phyloP scores from a whole-genome alignment of 208 protist genomes.

The Leishmania martiniquensis region DNA sequence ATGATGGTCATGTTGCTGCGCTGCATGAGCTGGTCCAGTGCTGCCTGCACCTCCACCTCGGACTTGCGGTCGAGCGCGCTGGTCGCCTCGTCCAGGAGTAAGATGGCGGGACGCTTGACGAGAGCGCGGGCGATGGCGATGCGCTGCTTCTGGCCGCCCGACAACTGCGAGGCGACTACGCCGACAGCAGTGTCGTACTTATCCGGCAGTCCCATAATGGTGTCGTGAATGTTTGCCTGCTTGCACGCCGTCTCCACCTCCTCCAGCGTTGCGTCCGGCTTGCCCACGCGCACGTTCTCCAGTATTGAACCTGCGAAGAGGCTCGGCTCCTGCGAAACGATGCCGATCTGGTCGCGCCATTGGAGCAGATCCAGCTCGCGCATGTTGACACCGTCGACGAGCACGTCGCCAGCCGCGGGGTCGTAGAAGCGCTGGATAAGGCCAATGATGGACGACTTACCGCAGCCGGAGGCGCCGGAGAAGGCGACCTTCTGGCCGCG shows the following conservation, averaged over 20 bases:
- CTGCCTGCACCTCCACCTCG: slow-evolving; percentile 82
- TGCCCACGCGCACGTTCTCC: slow-evolving; percentile 71
- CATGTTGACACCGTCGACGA: slow-evolving; percentile 62
- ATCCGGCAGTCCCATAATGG: slow-evolving; percentile 78
- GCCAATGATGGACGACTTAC: slow-evolving; percentile 82
- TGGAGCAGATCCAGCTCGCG: slow-evolving; percentile 39
- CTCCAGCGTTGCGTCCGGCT: slow-evolving; percentile 49
- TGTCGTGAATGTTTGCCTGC: slow-evolving; percentile 75
- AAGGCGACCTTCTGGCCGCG: slow-evolving; percentile 82
- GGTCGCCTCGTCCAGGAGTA: slow-evolving; percentile 91
- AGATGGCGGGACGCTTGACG: slow-evolving; percentile 64
- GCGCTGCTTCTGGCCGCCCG: slow-evolving; percentile 91
- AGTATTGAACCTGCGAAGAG: slow-evolving; percentile 64
- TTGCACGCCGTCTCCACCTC: slow-evolving; percentile 70
- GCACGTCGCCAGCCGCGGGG: slow-evolving; percentile 51
- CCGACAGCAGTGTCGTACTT: slow-evolving; percentile 84
- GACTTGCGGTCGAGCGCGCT: slow-evolving; percentile 85
- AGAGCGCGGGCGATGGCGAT: slow-evolving; percentile 85
- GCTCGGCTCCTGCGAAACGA: slow-evolving; percentile 83
- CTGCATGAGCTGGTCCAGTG: slow-evolving; percentile 75
- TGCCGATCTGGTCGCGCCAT: slow-evolving; percentile 65
- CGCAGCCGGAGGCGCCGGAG: slow-evolving; percentile 74
- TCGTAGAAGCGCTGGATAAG: slow-evolving; percentile 91
- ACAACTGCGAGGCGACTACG: slow-evolving; percentile 79
- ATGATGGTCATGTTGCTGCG: slow-evolving; percentile 67